Percentiles rank a stretch among this genome's conserved stretches.
Evolutionary conservation across 176 grass and related monocot genomes (phyloP).

Genomic region (Zoysia japonica): DNA sequence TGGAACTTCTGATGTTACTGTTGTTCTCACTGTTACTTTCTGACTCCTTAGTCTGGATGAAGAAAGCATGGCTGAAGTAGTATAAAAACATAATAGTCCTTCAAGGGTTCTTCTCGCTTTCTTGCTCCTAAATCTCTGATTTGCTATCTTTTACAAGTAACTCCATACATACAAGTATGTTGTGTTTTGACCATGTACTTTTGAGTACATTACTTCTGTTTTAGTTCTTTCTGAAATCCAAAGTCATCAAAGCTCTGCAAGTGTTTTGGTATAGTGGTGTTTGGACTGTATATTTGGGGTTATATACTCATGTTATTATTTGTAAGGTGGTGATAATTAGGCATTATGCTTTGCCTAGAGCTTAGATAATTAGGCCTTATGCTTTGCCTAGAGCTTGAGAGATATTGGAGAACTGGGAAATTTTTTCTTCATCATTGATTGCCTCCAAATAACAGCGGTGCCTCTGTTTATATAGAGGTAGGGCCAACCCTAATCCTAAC

Average conservation of each 20-base stretch:
- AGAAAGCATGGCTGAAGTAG: background rate
- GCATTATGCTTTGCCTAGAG: too few species aligned
- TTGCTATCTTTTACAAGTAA: background rate
- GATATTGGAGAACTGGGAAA: too few species aligned
- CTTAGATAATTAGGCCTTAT: too few species aligned
- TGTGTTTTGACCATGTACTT: background rate
- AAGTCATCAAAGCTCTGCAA: background rate
- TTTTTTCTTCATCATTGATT: too few species aligned
- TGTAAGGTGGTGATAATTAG: too few species aligned
- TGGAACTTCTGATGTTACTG: background rate
- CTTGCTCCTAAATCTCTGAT: background rate
- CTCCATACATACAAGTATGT: too few species aligned
- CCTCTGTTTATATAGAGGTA: too few species aligned
- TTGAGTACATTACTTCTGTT: background rate
- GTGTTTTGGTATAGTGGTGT: background rate
- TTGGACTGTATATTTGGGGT: background rate
- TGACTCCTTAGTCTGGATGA: background rate
- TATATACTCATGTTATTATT: too few species aligned
- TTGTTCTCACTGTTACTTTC: background rate
- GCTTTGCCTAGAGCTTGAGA: too few species aligned
- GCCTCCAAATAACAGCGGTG: too few species aligned
- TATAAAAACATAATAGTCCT: background rate
- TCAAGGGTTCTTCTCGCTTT: background rate
- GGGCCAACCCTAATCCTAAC: too few species aligned
- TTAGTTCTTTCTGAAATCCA: background rate